These are phyloP conservation scores for Rhizopogon rudus DNA, from an alignment of 768 basidiomycete species.

Conservation along the genomic window DNA sequence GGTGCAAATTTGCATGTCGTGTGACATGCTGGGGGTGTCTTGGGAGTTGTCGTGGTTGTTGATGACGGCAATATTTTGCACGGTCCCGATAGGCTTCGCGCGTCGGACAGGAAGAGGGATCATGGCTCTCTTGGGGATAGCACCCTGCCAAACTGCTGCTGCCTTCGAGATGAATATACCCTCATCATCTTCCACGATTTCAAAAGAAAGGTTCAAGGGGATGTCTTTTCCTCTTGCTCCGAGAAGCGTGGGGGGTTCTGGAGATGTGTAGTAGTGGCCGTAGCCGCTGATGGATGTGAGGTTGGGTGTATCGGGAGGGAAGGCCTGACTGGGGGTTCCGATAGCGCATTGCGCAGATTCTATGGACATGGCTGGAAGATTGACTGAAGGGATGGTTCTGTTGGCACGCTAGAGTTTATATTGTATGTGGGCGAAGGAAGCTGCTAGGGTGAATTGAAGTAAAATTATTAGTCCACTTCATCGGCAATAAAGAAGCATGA, in stretches of 20 bases:
- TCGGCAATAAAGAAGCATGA: neutral
- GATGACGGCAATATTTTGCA: neutral
- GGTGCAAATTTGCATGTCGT: neutral
- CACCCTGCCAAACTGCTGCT: neutral
- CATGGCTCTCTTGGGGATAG: neutral
- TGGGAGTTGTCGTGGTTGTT: neutral
- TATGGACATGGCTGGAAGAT: neutral
- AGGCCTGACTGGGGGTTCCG: neutral
- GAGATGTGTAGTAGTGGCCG: neutral
- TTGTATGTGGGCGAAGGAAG: neutral
- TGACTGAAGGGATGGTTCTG: neutral
- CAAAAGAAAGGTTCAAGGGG: neutral
- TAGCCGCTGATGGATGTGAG: neutral
- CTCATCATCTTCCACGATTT: slow-evolving; percentile 1
- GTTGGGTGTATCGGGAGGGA: neutral
- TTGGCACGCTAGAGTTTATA: neutral
- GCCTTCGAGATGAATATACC: neutral
- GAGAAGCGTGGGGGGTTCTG: neutral
- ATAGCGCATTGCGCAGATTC: neutral
- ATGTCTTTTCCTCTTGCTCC: neutral
- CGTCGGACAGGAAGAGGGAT: neutral
- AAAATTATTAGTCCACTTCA: neutral
- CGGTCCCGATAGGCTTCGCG: neutral
- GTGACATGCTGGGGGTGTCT: neutral
- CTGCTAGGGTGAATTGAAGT: neutral